Conservation (phyloP, 768 basidiomycete species). For the Leccinellum albellum region DNA sequence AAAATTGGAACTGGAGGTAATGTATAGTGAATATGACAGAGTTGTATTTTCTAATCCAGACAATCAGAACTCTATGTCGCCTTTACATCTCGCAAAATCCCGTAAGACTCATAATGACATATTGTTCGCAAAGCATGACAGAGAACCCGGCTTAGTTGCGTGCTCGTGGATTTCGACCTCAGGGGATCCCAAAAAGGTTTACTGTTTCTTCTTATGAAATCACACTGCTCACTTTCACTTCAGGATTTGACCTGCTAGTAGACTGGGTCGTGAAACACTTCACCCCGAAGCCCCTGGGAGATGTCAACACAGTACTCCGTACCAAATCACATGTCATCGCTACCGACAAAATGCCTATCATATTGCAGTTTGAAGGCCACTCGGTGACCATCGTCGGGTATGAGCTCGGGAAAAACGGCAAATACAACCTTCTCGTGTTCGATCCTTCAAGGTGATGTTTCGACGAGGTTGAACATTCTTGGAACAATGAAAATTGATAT, state of each 20-base stretch:
- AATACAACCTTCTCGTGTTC: slow-evolving; percentile 65
- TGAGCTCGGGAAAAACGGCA: slow-evolving; percentile 57
- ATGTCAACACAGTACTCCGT: slow-evolving; percentile 52
- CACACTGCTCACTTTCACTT: background rate
- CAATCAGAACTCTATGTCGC: slow-evolving; percentile 70
- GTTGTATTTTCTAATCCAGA: background rate
- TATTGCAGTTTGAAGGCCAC: slow-evolving; percentile 81
- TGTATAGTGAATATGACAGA: background rate
- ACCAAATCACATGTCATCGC: slow-evolving; percentile 47
- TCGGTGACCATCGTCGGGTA: slow-evolving; percentile 87
- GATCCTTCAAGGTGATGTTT: slow-evolving; percentile 65
- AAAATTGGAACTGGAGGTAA: slow-evolving; percentile 82
- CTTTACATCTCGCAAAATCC: slow-evolving; percentile 73
- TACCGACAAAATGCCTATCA: slow-evolving; percentile 72
- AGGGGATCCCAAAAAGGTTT: slow-evolving; percentile 43
- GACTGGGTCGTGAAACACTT: slow-evolving; percentile 82
- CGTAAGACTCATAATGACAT: slow-evolving; percentile 48
- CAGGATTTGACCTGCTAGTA: slow-evolving; percentile 48
- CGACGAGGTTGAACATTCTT: slow-evolving; percentile 1
- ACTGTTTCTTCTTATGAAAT: background rate
- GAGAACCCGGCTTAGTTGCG: slow-evolving; percentile 37
- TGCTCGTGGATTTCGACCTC: slow-evolving; percentile 64
- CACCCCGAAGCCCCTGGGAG: slow-evolving; percentile 32
- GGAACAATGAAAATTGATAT: background rate
- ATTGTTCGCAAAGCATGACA: background rate